phyloP scores from a whole-genome alignment of 1,139 yeast species.

The Yamadazyma buinensis region DNA sequence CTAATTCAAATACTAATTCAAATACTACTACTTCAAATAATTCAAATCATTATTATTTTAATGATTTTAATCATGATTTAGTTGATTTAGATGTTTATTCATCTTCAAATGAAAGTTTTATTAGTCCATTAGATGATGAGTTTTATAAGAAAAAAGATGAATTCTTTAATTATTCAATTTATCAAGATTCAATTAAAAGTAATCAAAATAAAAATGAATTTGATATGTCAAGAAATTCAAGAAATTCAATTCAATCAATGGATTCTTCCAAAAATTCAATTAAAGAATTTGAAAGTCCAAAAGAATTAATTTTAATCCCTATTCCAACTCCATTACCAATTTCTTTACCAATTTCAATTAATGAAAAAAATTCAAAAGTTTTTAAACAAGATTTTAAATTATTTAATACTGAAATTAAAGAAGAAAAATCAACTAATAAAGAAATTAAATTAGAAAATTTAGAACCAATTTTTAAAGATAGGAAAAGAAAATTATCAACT shows the following conservation, averaged over 20 bases:
- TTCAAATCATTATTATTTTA: conserved; percentile 13
- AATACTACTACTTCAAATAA: no score
- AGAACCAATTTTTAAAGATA: neutral
- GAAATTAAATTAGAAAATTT: neutral
- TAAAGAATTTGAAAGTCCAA: neutral
- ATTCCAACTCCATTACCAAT: neutral
- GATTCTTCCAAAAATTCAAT: neutral
- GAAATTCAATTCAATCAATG: no score
- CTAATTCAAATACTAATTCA: no score
- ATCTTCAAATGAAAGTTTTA: conserved; percentile 24
- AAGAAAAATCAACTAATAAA: neutral
- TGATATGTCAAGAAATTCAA: no score
- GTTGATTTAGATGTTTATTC: conserved; percentile 15
- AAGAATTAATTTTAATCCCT: no score
- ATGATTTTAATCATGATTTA: conserved; percentile 18
- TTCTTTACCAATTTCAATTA: neutral
- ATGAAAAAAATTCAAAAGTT: neutral
- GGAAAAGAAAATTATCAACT: conserved; percentile 3
- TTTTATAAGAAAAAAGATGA: conserved; percentile 40
- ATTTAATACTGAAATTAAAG: neutral
- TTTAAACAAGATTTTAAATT: neutral
- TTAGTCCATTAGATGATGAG: conserved; percentile 54
- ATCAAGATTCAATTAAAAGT: neutral
- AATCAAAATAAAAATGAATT: neutral
- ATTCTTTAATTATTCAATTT: neutral